These are phyloP conservation scores for Vaccinium corymbosum DNA, from an alignment of 148 eudicot species.

Conservation along the genomic window DNA sequence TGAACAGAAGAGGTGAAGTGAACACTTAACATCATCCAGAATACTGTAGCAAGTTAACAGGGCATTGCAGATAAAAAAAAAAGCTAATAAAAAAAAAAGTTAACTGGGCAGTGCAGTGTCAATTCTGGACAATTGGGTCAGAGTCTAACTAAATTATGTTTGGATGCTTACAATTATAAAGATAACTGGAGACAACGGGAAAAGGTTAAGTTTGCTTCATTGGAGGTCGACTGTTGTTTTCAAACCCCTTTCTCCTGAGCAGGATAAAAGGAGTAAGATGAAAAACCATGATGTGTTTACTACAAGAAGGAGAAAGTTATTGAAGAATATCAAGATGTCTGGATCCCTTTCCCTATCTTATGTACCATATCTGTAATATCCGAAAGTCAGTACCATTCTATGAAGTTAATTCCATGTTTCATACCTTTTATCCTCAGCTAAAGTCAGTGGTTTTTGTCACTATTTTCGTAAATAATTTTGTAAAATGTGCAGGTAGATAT, in stretches of 20 bases:
- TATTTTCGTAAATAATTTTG: background rate
- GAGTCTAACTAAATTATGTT: background rate
- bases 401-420: background rate
- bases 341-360: background rate
- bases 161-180: background rate
- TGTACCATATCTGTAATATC: background rate
- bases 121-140: background rate
- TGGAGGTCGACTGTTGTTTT: background rate
- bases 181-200: background rate
- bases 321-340: background rate
- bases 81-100: background rate
- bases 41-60: background rate
- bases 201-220: background rate
- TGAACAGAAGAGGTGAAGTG: background rate
- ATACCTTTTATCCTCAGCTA: background rate
- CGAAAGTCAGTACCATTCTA: background rate
- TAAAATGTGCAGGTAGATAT: slow-evolving; percentile 40
- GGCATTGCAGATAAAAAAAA: background rate
- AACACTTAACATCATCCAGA: background rate
- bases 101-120: background rate
- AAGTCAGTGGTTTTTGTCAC: background rate
- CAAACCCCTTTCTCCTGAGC: background rate
- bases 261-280: background rate
- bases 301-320: background rate
- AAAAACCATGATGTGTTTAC: background rate